Conservation (phyloP, 805 yeast species). For the Candida rishiriensis region DNA sequence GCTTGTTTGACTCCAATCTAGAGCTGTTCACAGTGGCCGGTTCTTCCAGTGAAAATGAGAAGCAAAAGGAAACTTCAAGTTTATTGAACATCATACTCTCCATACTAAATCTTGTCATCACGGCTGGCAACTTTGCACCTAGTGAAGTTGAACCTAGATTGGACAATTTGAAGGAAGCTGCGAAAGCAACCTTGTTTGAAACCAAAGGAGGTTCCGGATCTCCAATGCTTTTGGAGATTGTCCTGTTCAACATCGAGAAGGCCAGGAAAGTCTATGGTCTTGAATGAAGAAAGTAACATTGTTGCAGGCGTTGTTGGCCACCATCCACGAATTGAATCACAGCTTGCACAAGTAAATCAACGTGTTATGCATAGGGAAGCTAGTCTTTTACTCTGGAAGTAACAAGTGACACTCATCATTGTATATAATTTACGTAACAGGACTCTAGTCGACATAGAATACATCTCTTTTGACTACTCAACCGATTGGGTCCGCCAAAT, state of each 20-base stretch:
- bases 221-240: constrained; percentile 9
- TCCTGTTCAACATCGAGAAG: constrained; percentile 19
- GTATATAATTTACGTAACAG: too few relatives aligned
- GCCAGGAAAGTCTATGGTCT: constrained; percentile 6
- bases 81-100: background rate
- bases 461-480: too few relatives aligned
- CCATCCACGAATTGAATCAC: too few relatives aligned
- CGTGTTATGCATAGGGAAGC: too few relatives aligned
- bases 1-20: constrained; percentile 36
- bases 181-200: background rate
- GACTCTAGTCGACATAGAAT: too few relatives aligned
- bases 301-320: too few relatives aligned
- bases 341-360: too few relatives aligned
- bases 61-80: background rate
- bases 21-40: constrained; percentile 21
- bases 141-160: background rate
- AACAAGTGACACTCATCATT: too few relatives aligned
- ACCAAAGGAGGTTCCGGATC: too few relatives aligned
- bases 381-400: too few relatives aligned
- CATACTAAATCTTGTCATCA: background rate
- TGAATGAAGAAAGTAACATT: too few relatives aligned
- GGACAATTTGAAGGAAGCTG: background rate
- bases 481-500: too few relatives aligned
- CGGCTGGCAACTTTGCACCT: background rate
- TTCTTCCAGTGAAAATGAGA: background rate